A percentile compares a stretch with the other conserved stretches of the same genome.
phyloP scores from a whole-genome alignment of 441 rosid genomes.

The Euphorbia celastroides region DNA sequence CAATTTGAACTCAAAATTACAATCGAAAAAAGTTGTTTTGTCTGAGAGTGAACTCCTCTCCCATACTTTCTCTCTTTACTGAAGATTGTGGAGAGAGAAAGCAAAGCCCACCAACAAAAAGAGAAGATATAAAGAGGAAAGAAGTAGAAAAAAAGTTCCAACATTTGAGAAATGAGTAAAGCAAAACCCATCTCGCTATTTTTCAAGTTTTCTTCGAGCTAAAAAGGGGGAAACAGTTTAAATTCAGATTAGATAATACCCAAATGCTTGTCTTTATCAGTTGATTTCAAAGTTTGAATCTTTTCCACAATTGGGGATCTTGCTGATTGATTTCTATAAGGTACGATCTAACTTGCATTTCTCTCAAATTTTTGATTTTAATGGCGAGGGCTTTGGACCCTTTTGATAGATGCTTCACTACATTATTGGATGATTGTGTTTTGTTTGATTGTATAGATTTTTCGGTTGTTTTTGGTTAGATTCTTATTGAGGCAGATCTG shows the following conservation, averaged over 20 bases:
- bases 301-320: conserved; percentile 48
- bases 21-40: conserved; percentile 21
- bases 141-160: conserved; percentile 15
- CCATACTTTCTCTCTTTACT: conserved; percentile 44
- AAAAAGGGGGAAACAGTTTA: conserved; percentile 1
- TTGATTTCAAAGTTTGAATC: conserved; percentile 30
- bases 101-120: no score
- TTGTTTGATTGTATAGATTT: conserved; percentile 18
- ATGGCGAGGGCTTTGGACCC: neutral
- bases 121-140: no score
- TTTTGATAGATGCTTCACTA: conserved; percentile 11
- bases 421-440: conserved; percentile 20
- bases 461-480: conserved; percentile 20
- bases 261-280: conserved; percentile 30
- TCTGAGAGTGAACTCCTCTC: conserved; percentile 30
- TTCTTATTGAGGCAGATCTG: conserved; percentile 47
- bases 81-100: conserved; percentile 26
- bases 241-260: conserved; percentile 13
- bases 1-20: conserved; percentile 1
- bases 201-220: conserved; percentile 36
- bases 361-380: conserved; percentile 13
- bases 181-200: conserved; percentile 42
- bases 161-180: conserved; percentile 45
- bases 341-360: conserved; percentile 44
- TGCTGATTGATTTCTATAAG: conserved; percentile 25